Conservation (phyloP, 352 stramenopile species). For the Pythium aristosporum region DNA sequence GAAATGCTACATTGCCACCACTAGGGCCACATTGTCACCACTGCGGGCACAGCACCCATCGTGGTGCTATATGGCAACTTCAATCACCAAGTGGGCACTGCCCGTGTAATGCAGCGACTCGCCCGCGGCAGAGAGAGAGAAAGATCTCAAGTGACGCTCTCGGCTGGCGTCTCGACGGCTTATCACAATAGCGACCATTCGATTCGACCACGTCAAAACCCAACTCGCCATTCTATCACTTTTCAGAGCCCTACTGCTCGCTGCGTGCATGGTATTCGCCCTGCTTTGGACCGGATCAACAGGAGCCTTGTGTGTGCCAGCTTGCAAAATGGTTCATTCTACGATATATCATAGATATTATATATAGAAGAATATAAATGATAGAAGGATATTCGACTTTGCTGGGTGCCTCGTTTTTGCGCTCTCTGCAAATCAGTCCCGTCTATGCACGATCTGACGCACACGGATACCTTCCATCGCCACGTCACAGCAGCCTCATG, state of each 20-base stretch:
- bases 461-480: background rate
- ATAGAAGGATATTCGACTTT: background rate
- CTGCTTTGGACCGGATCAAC: no score
- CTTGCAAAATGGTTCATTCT: background rate
- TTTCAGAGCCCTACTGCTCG: background rate
- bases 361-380: background rate
- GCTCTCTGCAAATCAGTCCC: background rate
- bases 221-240: background rate
- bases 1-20: background rate
- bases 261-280: no score
- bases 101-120: background rate
- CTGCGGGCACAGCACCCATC: background rate
- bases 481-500: background rate
- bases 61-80: background rate
- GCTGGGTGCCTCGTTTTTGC: background rate
- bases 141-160: background rate
- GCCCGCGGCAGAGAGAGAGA: background rate
- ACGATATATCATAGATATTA: background rate
- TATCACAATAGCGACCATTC: background rate
- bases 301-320: no score
- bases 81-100: background rate
- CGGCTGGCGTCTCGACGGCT: background rate
- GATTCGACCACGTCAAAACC: background rate
- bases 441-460: constrained; percentile 11
- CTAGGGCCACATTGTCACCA: background rate